Conservation (phyloP, 2,329 filamentous ascomycete species). For the Botrytis porri region DNA sequence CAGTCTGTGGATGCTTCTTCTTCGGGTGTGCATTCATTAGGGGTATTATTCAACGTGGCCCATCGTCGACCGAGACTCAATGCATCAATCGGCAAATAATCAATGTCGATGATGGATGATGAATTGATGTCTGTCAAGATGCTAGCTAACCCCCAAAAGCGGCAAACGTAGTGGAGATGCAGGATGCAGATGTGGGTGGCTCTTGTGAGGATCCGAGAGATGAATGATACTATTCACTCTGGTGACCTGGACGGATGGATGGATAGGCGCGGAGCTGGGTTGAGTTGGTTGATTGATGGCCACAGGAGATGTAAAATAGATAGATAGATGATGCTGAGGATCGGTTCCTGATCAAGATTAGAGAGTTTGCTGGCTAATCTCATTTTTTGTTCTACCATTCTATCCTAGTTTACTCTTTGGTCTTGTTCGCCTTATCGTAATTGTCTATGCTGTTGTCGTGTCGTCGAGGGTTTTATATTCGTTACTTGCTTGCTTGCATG, state of each 20-base stretch:
- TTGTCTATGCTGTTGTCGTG: neutral
- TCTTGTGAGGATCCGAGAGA: neutral
- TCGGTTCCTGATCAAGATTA: neutral
- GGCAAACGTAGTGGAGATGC: neutral
- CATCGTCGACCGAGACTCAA: neutral
- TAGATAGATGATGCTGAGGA: neutral
- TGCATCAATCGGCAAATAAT: neutral
- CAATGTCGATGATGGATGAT: neutral
- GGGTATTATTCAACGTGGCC: conserved; percentile 7
- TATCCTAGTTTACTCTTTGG: neutral
- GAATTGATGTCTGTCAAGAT: neutral
- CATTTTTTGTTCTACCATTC: neutral
- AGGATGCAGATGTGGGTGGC: neutral
- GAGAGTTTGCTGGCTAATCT: neutral
- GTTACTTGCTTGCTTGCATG: no score
- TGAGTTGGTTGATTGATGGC: neutral
- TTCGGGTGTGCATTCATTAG: neutral
- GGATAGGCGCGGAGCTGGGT: neutral
- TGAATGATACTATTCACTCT: neutral
- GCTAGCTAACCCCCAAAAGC: neutral
- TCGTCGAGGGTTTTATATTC: no score
- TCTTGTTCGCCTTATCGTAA: neutral
- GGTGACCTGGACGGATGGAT: neutral
- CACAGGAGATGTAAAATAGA: neutral
- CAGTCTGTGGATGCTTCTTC: neutral